Base-by-base conservation (phyloP, 192 early-diverging fungal species). In the Coemansia sp. region DNA sequence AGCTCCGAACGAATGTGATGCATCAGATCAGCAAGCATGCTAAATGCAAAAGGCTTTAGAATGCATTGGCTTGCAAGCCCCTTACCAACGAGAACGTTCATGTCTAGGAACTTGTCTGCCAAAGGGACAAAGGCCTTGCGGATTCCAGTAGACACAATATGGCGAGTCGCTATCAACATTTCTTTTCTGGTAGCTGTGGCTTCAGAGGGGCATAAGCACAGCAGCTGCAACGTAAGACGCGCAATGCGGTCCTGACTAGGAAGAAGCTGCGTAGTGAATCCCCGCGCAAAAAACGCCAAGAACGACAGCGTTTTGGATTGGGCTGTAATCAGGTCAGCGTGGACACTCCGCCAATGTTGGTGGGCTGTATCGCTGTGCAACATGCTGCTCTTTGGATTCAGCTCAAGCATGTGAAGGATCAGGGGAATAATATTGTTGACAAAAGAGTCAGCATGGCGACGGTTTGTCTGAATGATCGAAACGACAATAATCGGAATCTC, bases 281-380 rank as follows among this genome's bases (percentile, higher is more conserved):
- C 92, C 26, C 93, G 86, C 56, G 96, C 84, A 66, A 98, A 94
- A 80, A 96, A 98, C 4, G 97, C 96, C 59, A 99, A 77, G 69
- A 98, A 99, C 8, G 96, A 97, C 77, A 98, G 90, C 26, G 98
- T 99, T 86, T 99, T 99, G 45, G 96, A 93, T 85, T 99, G 98
- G 19, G 98, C 90, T 9, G 93, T 89, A 40, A 96, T 97, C 65
- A 98, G 91, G 43, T 99, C 98, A 3, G 66, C 43, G 55, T 75
- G 58, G 65, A 84, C 56, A 78, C 85, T 52, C 56, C 90, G 86
- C 61, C 82, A 80, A 41, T 79, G 59, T 37, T 66, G 73, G 36
- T 83, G 51, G 2, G 64, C 65, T n/a, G 66, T 22, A 39, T 80
- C 78, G 43, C 55, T 47, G 7, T 67, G 67, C 62, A 21, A 16